phyloP scores from a whole-genome alignment of 1,284 basidiomycete species.

The Rhizoctonia solani region DNA sequence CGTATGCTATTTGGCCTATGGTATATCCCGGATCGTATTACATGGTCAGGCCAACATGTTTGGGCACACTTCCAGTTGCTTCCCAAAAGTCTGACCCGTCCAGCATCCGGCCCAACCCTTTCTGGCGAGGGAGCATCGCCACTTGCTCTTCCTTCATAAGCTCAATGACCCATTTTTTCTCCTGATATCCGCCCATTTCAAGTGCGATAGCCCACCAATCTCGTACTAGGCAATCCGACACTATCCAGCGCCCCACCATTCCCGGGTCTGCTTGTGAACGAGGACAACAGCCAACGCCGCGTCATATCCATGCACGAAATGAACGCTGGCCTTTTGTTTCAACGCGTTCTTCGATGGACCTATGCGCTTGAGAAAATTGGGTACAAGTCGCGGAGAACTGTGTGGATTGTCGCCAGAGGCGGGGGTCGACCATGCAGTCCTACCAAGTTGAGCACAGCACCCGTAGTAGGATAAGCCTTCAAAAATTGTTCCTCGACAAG shows the following conservation, averaged over 20 bases:
- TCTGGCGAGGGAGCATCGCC: not conserved
- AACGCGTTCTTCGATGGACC: conserved; percentile 42
- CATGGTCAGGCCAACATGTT: not conserved
- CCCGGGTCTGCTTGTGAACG: not conserved
- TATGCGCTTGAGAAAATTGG: conserved; percentile 43
- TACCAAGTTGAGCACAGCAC: conserved; percentile 44
- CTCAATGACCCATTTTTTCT: conserved; percentile 17
- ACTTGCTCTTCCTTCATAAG: conserved; percentile 14
- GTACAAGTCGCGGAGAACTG: conserved; percentile 19
- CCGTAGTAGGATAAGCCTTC: conserved; percentile 3
- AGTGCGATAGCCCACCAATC: conserved; percentile 28
- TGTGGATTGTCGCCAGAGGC: conserved; percentile 32
- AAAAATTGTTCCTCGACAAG: conserved; percentile 43
- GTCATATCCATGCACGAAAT: conserved; percentile 41
- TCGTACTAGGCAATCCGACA: conserved; percentile 15
- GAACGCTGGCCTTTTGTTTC: conserved; percentile 41
- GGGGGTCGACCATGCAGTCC: conserved; percentile 44
- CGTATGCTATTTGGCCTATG: not conserved
- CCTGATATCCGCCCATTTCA: conserved; percentile 11
- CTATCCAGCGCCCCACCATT: conserved; percentile 10
- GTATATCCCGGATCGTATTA: not conserved
- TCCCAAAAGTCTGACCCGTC: conserved; percentile 26
- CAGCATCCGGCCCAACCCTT: not conserved
- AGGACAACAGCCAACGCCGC: conserved; percentile 43
- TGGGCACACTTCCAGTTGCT: not conserved